Evolutionary conservation across 768 basidiomycete genomes (phyloP).

Genomic region (Panaeolus papilionaceus): DNA sequence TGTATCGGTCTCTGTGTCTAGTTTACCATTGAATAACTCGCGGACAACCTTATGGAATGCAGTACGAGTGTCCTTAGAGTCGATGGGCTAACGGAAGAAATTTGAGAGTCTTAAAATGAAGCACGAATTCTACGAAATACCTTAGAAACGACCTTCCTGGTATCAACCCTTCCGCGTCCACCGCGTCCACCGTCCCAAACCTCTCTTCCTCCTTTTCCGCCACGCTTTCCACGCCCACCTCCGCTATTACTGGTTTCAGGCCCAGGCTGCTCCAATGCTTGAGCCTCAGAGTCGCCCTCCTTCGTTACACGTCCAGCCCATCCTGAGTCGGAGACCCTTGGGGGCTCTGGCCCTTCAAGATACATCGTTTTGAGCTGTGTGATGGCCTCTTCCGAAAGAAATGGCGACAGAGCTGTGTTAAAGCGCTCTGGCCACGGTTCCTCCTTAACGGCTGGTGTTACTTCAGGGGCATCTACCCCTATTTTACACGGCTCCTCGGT

Average conservation of each 20-base stretch:
- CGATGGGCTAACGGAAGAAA: conserved; percentile 67
- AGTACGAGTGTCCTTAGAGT: conserved; percentile 80
- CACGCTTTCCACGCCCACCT: conserved; percentile 29
- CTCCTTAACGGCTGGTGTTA: conserved; percentile 27
- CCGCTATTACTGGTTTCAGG: conserved; percentile 3
- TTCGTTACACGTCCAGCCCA: conserved; percentile 64
- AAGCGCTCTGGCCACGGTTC: conserved; percentile 75
- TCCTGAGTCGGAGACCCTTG: conserved; percentile 74
- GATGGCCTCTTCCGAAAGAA: conserved; percentile 68
- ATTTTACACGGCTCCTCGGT: conserved; percentile 18
- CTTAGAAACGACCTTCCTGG: conserved; percentile 80
- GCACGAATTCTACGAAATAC: conserved; percentile 49
- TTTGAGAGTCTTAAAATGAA: conserved; percentile 21
- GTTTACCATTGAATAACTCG: conserved; percentile 79
- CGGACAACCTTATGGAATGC: conserved; percentile 84
- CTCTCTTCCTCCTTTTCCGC: conserved; percentile 43
- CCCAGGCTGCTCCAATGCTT: conserved; percentile 18
- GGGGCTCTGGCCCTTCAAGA: conserved; percentile 83
- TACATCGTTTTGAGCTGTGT: conserved; percentile 72
- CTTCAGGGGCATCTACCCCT: conserved; percentile 17
- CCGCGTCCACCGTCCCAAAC: conserved; percentile 46
- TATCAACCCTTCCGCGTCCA: conserved; percentile 59
- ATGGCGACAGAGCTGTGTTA: conserved; percentile 59
- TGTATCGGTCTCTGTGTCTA: conserved; percentile 82
- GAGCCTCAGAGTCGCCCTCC: conserved; percentile 14